These are phyloP conservation scores for Mangifera indica DNA, from an alignment of 345 rosid genomes.

Conservation along the genomic window DNA sequence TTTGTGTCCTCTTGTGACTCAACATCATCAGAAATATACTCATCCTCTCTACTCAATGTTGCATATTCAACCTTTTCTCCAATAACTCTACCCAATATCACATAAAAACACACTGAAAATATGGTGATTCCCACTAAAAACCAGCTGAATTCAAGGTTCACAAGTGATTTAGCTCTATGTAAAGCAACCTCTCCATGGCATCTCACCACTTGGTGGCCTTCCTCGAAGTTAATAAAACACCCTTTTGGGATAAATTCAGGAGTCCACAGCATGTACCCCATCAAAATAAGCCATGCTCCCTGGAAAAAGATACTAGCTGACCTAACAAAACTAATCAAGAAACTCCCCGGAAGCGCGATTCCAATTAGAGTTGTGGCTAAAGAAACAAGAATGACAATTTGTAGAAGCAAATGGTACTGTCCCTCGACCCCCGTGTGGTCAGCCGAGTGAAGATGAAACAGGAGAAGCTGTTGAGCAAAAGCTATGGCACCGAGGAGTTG, in stretches of 20 bases:
- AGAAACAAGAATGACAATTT: constrained; percentile 49
- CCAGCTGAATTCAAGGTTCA: constrained; percentile 72
- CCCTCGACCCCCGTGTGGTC: constrained; percentile 87
- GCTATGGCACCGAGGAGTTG: constrained; percentile 58
- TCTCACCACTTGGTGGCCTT: constrained; percentile 62
- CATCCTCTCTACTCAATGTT: constrained; percentile 35
- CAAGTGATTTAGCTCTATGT: constrained; percentile 73
- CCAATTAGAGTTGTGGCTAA: constrained; percentile 63
- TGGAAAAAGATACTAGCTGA: constrained; percentile 64
- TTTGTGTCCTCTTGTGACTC: constrained; percentile 38
- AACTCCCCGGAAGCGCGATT: constrained; percentile 53
- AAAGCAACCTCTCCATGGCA: constrained; percentile 51
- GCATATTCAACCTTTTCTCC: constrained; percentile 41
- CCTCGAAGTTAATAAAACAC: constrained; percentile 60
- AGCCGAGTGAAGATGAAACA: constrained; percentile 78
- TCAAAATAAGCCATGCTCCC: constrained; percentile 70
- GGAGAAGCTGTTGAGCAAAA: constrained; percentile 65
- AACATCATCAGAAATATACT: constrained; percentile 42
- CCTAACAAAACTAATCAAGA: constrained; percentile 67
- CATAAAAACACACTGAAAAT: constrained; percentile 42
- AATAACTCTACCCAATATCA: constrained; percentile 37
- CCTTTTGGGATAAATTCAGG: constrained; percentile 59
- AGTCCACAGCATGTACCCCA: constrained; percentile 80
- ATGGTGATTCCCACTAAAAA: constrained; percentile 41
- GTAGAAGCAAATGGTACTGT: constrained; percentile 75